A percentile compares a stretch with the other conserved stretches of the same genome.
Evolutionary conservation across 305 asterid genomes (phyloP).

Genomic region (Ajuga reptans): DNA sequence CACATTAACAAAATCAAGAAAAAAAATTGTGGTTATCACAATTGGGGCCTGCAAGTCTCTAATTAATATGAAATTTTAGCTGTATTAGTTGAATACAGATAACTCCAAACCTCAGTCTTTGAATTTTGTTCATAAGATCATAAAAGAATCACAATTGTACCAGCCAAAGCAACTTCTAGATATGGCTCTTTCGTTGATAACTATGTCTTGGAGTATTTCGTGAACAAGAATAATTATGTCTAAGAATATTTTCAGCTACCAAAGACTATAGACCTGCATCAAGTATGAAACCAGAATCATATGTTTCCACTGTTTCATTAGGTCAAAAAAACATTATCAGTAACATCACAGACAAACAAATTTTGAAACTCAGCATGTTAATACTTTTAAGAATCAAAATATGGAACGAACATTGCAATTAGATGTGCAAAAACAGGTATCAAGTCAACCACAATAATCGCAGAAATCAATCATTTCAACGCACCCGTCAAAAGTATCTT

Average conservation of each 20-base stretch:
- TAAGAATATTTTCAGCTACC: not conserved
- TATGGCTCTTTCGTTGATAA: not conserved
- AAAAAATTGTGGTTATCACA: not conserved
- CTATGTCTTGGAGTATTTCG: not conserved
- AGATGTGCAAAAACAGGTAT: not conserved
- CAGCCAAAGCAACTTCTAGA: not conserved
- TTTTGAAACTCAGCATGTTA: not conserved
- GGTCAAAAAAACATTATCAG: not conserved
- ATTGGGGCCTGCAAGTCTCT: not conserved
- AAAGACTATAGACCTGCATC: not conserved
- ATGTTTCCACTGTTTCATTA: not conserved
- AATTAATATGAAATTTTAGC: not conserved
- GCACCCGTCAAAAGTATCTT: not conserved
- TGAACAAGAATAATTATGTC: not conserved
- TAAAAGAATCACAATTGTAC: not conserved
- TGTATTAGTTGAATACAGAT: no score
- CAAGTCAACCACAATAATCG: conserved; percentile 13
- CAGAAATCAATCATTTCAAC: conserved; percentile 17
- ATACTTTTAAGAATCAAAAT: not conserved
- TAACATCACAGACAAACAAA: not conserved
- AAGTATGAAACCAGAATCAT: not conserved
- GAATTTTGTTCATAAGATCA: not conserved
- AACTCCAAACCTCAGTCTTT: no score
- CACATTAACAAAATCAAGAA: not conserved
- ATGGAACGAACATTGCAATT: not conserved